Percentiles rank a stretch among this genome's conserved stretches.
These are phyloP conservation scores for Rhizopogon salebrosus DNA, from an alignment of 768 basidiomycete genomes.

Conservation along the genomic window DNA sequence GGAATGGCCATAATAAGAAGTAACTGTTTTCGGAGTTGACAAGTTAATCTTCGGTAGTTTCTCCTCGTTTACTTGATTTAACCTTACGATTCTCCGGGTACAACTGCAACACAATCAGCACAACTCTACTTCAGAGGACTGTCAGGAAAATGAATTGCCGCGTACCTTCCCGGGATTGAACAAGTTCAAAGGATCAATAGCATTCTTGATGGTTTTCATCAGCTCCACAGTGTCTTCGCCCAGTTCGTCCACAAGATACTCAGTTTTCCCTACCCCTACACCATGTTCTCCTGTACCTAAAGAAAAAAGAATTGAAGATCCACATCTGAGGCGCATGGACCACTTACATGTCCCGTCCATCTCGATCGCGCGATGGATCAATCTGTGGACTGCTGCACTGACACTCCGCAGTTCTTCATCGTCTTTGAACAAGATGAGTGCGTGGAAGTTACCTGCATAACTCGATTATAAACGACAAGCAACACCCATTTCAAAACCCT, in stretches of 20 bases:
- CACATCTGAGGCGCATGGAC: neutral
- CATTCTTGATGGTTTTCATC: conserved; percentile 80
- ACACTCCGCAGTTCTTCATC: conserved; percentile 54
- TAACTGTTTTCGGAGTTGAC: neutral
- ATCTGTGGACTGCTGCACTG: conserved; percentile 59
- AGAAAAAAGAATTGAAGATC: neutral
- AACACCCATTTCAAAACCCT: conserved; percentile 27
- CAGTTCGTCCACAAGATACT: conserved; percentile 79
- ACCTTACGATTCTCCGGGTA: neutral
- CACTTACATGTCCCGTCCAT: conserved; percentile 73
- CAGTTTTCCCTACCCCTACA: conserved; percentile 81
- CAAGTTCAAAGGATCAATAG: conserved; percentile 74
- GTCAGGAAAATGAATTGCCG: no score
- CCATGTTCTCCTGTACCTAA: conserved; percentile 84
- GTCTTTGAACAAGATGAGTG: conserved; percentile 51
- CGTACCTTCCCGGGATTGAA: conserved; percentile 80
- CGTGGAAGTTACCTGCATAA: conserved; percentile 38
- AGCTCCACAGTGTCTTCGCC: conserved; percentile 77
- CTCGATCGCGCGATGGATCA: conserved; percentile 65
- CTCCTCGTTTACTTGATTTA: neutral
- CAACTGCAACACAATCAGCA: neutral
- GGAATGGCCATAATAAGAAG: neutral
- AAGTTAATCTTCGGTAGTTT: neutral
- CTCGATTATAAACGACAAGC: neutral
- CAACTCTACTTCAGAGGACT: neutral